Conservation (phyloP, 441 rosid species). For the Manihot esculenta region DNA sequence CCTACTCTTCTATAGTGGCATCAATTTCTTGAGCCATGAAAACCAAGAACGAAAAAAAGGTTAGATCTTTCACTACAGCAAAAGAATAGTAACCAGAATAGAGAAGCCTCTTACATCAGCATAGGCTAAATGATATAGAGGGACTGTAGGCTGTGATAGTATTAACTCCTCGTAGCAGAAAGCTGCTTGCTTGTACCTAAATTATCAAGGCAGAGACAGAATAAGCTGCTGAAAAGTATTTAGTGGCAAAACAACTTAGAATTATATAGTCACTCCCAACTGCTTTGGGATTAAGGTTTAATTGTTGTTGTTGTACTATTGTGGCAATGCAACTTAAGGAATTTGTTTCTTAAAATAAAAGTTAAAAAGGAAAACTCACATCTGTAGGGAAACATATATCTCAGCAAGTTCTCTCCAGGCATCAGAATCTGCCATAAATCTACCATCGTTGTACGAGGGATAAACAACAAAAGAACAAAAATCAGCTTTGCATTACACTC, state of each 20-base stretch:
- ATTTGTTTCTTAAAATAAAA: slow-evolving; percentile 1
- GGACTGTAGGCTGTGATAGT: slow-evolving; percentile 73
- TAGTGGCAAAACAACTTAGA: not conserved
- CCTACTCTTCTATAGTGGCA: not conserved
- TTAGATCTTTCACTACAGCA: not conserved
- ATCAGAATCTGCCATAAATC: slow-evolving; percentile 99
- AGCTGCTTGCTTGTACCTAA: slow-evolving; percentile 98
- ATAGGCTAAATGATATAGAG: slow-evolving; percentile 78
- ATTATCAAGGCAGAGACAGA: slow-evolving; percentile 13
- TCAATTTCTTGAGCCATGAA: slow-evolving; percentile 10
- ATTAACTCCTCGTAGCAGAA: slow-evolving; percentile 98
- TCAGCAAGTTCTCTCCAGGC: slow-evolving; percentile 99
- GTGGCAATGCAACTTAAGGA: not conserved
- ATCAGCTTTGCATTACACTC: not conserved
- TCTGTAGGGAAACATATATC: slow-evolving; percentile 83
- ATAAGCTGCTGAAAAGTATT: slow-evolving; percentile 1
- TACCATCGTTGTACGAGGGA: slow-evolving; percentile 21
- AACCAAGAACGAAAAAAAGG: not conserved
- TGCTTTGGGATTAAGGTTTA: no score
- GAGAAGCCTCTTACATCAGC: slow-evolving; percentile 69
- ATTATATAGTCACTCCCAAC: no score
- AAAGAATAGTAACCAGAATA: not conserved
- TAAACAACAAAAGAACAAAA: slow-evolving; percentile 2
- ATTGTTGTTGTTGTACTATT: no score
- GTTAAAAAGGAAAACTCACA: slow-evolving; percentile 43